Base-by-base conservation (phyloP, 2,329 filamentous ascomycete species). In the Colletotrichum trifolii region DNA sequence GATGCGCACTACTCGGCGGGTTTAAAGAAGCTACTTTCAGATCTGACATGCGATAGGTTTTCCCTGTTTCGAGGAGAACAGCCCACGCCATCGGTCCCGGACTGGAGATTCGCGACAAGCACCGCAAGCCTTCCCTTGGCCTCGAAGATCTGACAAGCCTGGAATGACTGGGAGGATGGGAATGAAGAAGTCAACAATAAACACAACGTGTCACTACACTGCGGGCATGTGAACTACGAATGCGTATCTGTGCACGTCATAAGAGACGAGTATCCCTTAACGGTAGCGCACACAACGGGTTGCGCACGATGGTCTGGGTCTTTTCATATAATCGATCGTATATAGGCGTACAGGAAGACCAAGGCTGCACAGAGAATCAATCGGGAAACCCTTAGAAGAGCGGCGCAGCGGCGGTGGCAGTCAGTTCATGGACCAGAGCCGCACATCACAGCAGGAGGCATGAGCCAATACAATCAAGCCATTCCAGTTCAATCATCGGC, bases 21-120 rank as follows among this genome's bases (percentile, higher is more conserved):
- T 45, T n/a, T 2, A 2, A 4, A 48, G 15, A 12, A 15, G 6
- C 5, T 17, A 40, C 11, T 2, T 11, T 6, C 45, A 46, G 12
- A 13, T 33, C 54, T 57, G 13, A 62, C 69, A 52, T 13, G 46
- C 3, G 10, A 33, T 13, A 89, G 86, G 80, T 89, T 33, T 89
- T 89, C 68, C 87, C 87, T 7, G 54, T 82, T 9, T 82, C 83
- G 1, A 79, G 92, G 73, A 85, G 92, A 74, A 83, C 84, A 72
- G 81, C 84, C 52, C 87, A 91, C 67, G 78, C 91, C 38, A 85
- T 94, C 56, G 94, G 94, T 0, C 93, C 93, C 4, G 94, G 94
- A 11, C 88, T 97, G 68, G 94, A 97, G 77, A 84, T 94, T 69
- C 85, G 89, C 72, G 88, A 94, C 60, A 85, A 89, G 73, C 86